Evolutionary conservation across 352 stramenopile species (phyloP).

Genomic region (Thraustochytrium sp.): DNA sequence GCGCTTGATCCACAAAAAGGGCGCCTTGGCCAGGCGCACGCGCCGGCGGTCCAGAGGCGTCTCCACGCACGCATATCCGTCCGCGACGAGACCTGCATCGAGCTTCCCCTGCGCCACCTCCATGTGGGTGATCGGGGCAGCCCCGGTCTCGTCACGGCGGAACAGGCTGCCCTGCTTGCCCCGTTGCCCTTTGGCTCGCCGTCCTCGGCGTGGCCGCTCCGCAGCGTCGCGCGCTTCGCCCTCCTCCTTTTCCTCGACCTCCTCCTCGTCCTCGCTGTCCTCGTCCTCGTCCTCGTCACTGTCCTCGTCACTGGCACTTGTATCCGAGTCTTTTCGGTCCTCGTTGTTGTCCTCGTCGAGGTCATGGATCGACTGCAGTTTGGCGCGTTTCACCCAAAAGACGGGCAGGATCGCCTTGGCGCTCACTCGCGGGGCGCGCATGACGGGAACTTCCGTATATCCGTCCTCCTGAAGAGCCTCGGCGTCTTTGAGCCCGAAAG

Average conservation of each 20-base stretch:
- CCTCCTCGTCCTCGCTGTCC: not conserved
- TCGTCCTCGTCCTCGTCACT: not conserved
- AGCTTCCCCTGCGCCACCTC: not conserved
- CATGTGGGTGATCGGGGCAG: not conserved
- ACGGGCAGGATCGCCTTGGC: too few relatives aligned
- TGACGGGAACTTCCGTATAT: not conserved
- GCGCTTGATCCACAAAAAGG: conserved; percentile 9
- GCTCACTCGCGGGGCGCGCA: too few relatives aligned
- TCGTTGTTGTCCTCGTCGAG: not conserved
- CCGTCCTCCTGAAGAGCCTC: not conserved
- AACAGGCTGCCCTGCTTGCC: not conserved
- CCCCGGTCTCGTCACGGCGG: not conserved
- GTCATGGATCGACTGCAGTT: not conserved
- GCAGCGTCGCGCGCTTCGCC: not conserved
- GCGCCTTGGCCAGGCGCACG: not conserved
- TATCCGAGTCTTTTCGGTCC: too few relatives aligned
- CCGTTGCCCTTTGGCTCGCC: not conserved
- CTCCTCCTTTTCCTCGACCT: not conserved
- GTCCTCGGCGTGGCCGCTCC: not conserved
- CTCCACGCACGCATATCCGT: conserved; percentile 12
- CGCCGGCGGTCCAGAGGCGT: not conserved
- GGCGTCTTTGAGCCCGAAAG: not conserved
- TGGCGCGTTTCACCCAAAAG: not conserved
- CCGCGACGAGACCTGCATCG: conserved; percentile 21
- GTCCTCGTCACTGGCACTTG: not conserved